A percentile compares a stretch with the other conserved stretches of the same genome.
Conservation (phyloP, 495 filamentous ascomycete genomes). For the Penicillium canariense region DNA sequence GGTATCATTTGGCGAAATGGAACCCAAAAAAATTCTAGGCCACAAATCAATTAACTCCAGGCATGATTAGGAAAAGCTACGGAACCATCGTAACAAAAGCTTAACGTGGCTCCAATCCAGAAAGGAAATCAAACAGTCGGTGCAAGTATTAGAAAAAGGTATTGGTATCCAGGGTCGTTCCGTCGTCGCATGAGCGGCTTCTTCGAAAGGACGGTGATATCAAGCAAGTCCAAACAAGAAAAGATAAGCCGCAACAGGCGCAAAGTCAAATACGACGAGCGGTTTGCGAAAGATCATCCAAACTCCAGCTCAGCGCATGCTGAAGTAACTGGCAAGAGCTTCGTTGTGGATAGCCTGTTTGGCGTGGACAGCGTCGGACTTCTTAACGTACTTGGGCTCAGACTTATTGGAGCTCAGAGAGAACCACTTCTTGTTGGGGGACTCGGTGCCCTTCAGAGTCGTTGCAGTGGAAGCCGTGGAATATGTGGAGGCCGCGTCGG, state of each 20-base stretch:
- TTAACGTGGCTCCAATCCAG: no score
- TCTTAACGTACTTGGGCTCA: constrained; percentile 8
- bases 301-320: constrained; percentile 18
- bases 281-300: neutral
- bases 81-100: no score
- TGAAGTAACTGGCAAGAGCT: constrained; percentile 33
- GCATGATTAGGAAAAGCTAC: neutral
- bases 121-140: neutral
- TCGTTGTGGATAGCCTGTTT: constrained; percentile 28
- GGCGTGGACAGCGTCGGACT: constrained; percentile 6
- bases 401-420: constrained; percentile 16
- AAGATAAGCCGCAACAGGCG: neutral
- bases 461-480: constrained; percentile 29
- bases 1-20: neutral
- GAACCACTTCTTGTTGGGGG: constrained; percentile 26
- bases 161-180: constrained; percentile 15
- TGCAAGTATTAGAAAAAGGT: neutral
- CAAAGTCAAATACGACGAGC: neutral
- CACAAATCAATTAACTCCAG: neutral
- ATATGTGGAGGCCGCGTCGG: constrained; percentile 24
- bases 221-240: constrained; percentile 3
- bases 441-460: constrained; percentile 26
- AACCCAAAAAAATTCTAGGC: neutral
- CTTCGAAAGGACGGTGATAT: constrained; percentile 10
- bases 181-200: constrained; percentile 15